phyloP scores from a whole-genome alignment of 2,329 filamentous ascomycete genomes.

The Penicillium verrucosum region DNA sequence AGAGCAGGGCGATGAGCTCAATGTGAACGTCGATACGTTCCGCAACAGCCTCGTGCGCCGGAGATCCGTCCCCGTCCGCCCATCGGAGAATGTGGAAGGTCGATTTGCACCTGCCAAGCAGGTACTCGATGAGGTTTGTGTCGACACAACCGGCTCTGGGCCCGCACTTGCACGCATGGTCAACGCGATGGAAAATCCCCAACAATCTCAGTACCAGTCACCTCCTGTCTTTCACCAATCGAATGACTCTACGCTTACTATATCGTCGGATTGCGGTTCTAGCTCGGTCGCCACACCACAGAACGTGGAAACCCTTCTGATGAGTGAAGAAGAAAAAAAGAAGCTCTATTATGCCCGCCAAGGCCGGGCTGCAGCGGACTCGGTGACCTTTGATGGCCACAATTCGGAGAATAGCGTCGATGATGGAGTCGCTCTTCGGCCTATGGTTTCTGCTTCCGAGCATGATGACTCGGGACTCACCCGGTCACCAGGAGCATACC shows the following conservation, averaged over 20 bases:
- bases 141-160: constrained; percentile 66
- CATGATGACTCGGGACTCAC: not conserved
- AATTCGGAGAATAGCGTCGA: not conserved
- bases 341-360: constrained; percentile 69
- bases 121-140: constrained; percentile 66
- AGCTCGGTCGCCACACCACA: constrained; percentile 65
- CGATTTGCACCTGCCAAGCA: constrained; percentile 71
- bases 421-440: not conserved
- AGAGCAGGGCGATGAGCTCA: constrained; percentile 78
- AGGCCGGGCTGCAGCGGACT: constrained; percentile 27
- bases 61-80: constrained; percentile 62
- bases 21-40: constrained; percentile 85
- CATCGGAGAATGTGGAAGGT: constrained; percentile 71
- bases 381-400: not conserved
- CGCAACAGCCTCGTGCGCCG: constrained; percentile 44
- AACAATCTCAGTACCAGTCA: constrained; percentile 48
- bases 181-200: constrained; percentile 40
- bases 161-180: constrained; percentile 53
- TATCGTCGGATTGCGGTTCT: constrained; percentile 51
- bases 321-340: constrained; percentile 71
- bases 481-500: not conserved
- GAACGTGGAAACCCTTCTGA: constrained; percentile 66
- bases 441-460: not conserved
- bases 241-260: constrained; percentile 60
- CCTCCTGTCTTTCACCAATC: constrained; percentile 56